phyloP scores from a whole-genome alignment of 169 alveolate species.

The Cryptosporidium ubiquitum region DNA sequence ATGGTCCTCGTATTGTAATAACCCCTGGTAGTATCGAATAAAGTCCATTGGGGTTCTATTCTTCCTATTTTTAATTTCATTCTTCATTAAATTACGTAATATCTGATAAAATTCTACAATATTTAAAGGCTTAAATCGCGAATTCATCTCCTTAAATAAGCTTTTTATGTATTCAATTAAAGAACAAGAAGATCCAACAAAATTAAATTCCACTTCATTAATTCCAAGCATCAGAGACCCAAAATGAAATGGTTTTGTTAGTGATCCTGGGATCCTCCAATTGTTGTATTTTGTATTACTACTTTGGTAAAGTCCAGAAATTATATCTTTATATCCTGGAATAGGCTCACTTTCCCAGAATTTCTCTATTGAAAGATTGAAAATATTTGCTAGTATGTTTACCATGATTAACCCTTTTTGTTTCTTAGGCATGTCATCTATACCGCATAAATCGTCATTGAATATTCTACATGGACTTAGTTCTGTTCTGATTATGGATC shows the following conservation, averaged over 20 bases:
- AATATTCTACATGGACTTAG: neutral
- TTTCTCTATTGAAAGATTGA: slow-evolving; percentile 9
- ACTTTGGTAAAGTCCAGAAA: neutral
- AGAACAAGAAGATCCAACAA: slow-evolving; percentile 44
- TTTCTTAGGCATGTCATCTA: neutral
- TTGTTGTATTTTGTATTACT: neutral
- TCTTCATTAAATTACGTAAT: slow-evolving; percentile 4
- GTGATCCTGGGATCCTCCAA: slow-evolving; percentile 32
- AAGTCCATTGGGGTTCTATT: slow-evolving; percentile 52
- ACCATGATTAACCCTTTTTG: slow-evolving; percentile 4
- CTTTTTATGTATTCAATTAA: neutral
- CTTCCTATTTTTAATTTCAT: slow-evolving; percentile 24
- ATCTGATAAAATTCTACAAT: neutral
- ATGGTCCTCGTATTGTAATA: slow-evolving; percentile 40
- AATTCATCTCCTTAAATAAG: neutral
- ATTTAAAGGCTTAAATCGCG: slow-evolving; percentile 32
- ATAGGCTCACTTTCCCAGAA: slow-evolving; percentile 55
- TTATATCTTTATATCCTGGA: slow-evolving; percentile 24
- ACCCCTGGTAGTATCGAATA: slow-evolving; percentile 63
- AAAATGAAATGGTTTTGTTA: slow-evolving; percentile 56
- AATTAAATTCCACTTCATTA: slow-evolving; percentile 27
- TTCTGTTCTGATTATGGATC: slow-evolving; percentile 36
- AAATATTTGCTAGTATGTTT: slow-evolving; percentile 1
- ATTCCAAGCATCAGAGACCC: slow-evolving; percentile 17
- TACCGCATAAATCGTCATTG: neutral